phyloP scores from a whole-genome alignment of 1,284 basidiomycete genomes.

The Pseudozyma pruni region DNA sequence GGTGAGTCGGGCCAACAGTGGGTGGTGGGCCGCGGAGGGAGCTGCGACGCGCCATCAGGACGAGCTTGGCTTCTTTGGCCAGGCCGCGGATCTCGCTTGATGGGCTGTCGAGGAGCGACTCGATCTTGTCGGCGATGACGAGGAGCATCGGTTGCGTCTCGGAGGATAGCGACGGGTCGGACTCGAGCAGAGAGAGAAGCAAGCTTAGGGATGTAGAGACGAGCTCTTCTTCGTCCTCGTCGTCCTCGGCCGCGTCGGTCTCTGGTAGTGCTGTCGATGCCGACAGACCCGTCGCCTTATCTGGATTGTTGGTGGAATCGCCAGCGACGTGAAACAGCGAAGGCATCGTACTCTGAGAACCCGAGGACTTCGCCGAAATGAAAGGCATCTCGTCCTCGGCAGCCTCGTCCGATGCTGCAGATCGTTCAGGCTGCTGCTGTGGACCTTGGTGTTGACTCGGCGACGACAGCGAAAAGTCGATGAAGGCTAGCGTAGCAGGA shows the following conservation, averaged over 20 bases:
- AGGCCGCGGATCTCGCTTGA: constrained; percentile 71
- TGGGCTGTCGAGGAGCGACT: constrained; percentile 39
- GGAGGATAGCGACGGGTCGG: constrained; percentile 34
- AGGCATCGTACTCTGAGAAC: background rate
- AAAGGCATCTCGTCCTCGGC: constrained; percentile 26
- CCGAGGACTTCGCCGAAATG: constrained; percentile 22
- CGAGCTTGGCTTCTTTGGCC: constrained; percentile 80
- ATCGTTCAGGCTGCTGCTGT: background rate
- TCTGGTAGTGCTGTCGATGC: background rate
- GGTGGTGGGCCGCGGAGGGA: constrained; percentile 12
- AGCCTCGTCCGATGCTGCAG: background rate
- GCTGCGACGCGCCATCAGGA: constrained; percentile 77
- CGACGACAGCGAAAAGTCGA: constrained; percentile 55
- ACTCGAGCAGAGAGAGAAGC: constrained; percentile 62
- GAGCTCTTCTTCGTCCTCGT: constrained; percentile 51
- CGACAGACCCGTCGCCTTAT: too few relatives aligned
- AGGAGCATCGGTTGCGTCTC: constrained; percentile 50
- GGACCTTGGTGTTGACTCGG: constrained; percentile 13
- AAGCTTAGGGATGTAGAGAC: constrained; percentile 56
- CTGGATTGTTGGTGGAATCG: too few relatives aligned
- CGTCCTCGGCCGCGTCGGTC: constrained; percentile 5
- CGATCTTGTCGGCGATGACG: constrained; percentile 54
- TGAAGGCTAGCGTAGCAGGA: constrained; percentile 53
- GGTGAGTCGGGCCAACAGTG: background rate
- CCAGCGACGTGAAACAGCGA: constrained; percentile 33